Base-by-base conservation (phyloP, 768 basidiomycete genomes). In the Suillus weaverae region DNA sequence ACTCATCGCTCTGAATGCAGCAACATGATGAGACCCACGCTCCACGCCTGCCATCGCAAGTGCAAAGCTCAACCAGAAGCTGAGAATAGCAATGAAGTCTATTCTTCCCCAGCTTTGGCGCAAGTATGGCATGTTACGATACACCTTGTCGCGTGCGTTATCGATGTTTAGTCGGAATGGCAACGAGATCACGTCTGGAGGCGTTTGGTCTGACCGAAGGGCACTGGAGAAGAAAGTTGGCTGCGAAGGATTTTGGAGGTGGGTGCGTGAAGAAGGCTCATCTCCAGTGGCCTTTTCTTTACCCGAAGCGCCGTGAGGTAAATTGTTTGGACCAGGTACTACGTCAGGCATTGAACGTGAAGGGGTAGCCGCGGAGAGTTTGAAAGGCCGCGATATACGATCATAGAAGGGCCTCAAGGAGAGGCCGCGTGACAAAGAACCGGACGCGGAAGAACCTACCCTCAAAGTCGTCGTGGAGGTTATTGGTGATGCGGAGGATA, bases 21-120 rank as follows among this genome's bases (percentile, higher is more conserved):
- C 96, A 64, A 97, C 83, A 75, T 97, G 95, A 61, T 86, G 74
- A 4, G 73, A 67, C 2, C 88, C 87, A 11, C 83, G 80, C 77
- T 98, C 97, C 32, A 83, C 69, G 0, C 92, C 91, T 0, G 80
- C 68, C n/a, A 83, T 77, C 0, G 94, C 87, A 62, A 99, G 81
- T 0, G 73, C 76, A 72, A 98, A 96, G 10, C 85, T 81, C 60
- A 92, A 84, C 96, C 96, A 99, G 75, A 95, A 98, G 67, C 87
- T 84, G 14, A 90, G 68, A 53, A 98, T 86, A 1, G 97, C 94
- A 51, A 98, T 77, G 67, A 91, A 87, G 74, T 99, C 97, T 62
- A 97, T 90, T 60, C 95, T 81, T 70, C 86, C 91, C 95, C 95
- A 98, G 62, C 91, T 92, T 71, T 98, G 95, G 10, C 97, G 85